Conservation (phyloP, 176 grass and related monocot genomes). For the Poa annua region DNA sequence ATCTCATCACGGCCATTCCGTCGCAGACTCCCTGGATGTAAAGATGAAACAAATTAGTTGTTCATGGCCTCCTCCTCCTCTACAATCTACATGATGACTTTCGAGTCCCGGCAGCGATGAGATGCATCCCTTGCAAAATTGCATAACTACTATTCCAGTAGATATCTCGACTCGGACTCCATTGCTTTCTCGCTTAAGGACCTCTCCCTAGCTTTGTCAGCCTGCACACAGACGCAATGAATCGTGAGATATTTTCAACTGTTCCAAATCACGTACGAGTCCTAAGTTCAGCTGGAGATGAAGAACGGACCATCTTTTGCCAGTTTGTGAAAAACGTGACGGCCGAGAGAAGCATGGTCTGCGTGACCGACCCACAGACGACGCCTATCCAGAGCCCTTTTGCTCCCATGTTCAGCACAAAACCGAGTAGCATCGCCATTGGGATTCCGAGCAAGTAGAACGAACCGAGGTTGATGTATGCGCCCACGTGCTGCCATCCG, state of each 20-base stretch:
- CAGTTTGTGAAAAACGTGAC: slow-evolving; percentile 85
- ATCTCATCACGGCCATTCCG: not conserved
- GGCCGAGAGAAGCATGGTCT: slow-evolving; percentile 54
- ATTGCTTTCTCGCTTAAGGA: slow-evolving; percentile 50
- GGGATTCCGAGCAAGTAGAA: slow-evolving; percentile 89
- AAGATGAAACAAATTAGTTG: not conserved
- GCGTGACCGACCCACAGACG: slow-evolving; percentile 68
- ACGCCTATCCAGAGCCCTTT: slow-evolving; percentile 87
- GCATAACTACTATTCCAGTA: slow-evolving; percentile 34
- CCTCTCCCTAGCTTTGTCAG: slow-evolving; percentile 58
- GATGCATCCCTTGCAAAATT: not conserved
- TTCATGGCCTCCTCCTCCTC: not conserved
- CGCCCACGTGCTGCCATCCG: slow-evolving; percentile 88
- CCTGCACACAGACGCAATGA: slow-evolving; percentile 34
- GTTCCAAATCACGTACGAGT: not conserved
- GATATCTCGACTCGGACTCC: slow-evolving; percentile 18
- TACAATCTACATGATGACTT: slow-evolving; percentile 11
- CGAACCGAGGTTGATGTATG: slow-evolving; percentile 80
- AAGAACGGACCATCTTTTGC: slow-evolving; percentile 67
- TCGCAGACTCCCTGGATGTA: not conserved
- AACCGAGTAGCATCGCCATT: slow-evolving; percentile 62
- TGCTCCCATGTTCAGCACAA: slow-evolving; percentile 58
- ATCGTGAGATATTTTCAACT: not conserved
- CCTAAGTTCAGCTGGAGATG: not conserved
- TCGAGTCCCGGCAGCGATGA: not conserved